A percentile compares a stretch with the other conserved stretches of the same genome.
phyloP scores from a whole-genome alignment of 176 grass and related monocot species.

The bread wheat (Triticum aestivum) region IWGSC_CS_RefSeq_v2.1 NC_057802.1:415782450-415782949 shows the following conservation, averaged over 20 bases:
- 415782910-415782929: slow-evolving; percentile 80
- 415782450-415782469: slow-evolving; percentile 73
- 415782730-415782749: slow-evolving; percentile 96
- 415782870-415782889: slow-evolving; percentile 91
- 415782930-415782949: slow-evolving; percentile 34
- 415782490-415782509: slow-evolving; percentile 87
- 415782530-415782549: slow-evolving; percentile 94
- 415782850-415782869: slow-evolving; percentile 92
- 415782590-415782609: slow-evolving; percentile 84
- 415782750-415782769: slow-evolving; percentile 98
- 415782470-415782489: slow-evolving; percentile 64
- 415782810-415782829: slow-evolving; percentile 49
- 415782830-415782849: slow-evolving; percentile 93
- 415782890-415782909: slow-evolving; percentile 87
- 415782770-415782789: slow-evolving; percentile 96
- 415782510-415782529: slow-evolving; percentile 95
- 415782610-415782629: slow-evolving; percentile 82
- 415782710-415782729: slow-evolving; percentile 85
- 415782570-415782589: slow-evolving; percentile 72
- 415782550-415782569: slow-evolving; percentile 96
- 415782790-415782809: slow-evolving; percentile 70
- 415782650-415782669: slow-evolving; percentile 98
- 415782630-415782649: slow-evolving; percentile 88
- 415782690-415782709: slow-evolving; percentile 82
- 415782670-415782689: slow-evolving; percentile 68